Conservation (phyloP, 805 yeast species). For the Metschnikowia similis region DNA sequence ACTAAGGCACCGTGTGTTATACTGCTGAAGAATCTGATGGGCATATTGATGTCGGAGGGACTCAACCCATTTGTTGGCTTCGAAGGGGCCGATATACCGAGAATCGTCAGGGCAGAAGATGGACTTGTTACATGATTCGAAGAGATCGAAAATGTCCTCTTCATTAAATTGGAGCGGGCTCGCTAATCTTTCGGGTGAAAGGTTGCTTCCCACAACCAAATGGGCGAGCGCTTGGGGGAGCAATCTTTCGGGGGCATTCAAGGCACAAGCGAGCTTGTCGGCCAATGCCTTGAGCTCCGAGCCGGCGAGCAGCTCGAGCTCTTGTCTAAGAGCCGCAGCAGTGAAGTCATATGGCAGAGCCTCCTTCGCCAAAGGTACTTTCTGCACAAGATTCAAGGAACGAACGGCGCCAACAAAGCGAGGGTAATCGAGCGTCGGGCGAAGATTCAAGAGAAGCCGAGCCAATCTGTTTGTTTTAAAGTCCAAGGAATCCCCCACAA, state of each 20-base stretch:
- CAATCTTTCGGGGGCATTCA: neutral
- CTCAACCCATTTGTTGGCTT: neutral
- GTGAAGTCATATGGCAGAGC: constrained; percentile 1
- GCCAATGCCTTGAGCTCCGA: neutral
- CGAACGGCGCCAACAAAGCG: neutral
- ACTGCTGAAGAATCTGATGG: neutral
- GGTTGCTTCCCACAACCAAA: neutral
- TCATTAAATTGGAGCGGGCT: constrained; percentile 8
- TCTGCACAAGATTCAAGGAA: neutral
- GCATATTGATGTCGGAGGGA: neutral
- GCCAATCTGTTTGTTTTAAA: constrained; percentile 6
- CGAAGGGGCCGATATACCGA: neutral
- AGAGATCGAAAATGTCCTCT: constrained; percentile 12
- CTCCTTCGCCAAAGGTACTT: neutral
- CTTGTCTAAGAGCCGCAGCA: constrained; percentile 2
- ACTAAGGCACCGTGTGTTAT: neutral
- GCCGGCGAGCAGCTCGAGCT: neutral
- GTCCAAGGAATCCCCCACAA: constrained; percentile 1
- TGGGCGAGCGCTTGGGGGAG: neutral
- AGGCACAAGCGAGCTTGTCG: neutral
- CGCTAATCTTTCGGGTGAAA: neutral
- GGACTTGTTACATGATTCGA: neutral
- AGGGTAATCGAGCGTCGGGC: neutral
- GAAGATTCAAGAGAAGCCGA: neutral
- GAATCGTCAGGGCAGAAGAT: constrained; percentile 1